Evolutionary conservation across 257 asterid species (phyloP).

Genomic region (Catharanthus roseus): DNA sequence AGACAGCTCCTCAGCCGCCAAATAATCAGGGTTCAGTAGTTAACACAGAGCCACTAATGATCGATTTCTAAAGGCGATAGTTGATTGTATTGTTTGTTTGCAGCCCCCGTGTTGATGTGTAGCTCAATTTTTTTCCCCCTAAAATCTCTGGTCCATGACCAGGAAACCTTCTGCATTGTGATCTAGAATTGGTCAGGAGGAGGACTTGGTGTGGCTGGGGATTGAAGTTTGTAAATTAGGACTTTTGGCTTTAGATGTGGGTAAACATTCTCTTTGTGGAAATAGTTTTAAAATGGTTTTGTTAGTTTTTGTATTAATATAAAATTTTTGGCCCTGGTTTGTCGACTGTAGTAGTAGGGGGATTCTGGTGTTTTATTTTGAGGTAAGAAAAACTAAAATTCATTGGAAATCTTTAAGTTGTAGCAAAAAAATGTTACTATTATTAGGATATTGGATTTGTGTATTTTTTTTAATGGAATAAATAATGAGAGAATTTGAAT

Average conservation of each 20-base stretch:
- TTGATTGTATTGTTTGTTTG: no score
- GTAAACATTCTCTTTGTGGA: not conserved
- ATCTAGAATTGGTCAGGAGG: not conserved
- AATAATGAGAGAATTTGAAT: no score
- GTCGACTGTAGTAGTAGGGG: no score
- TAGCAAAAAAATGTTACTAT: no score
- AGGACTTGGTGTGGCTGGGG: not conserved
- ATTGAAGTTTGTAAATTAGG: not conserved
- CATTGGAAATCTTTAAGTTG: no score
- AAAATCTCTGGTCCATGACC: not conserved
- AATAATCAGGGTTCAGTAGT: slow-evolving; percentile 35
- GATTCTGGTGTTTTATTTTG: not conserved
- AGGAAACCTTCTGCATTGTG: not conserved
- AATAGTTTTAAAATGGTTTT: not conserved
- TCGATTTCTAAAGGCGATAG: no score
- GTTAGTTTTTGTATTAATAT: not conserved
- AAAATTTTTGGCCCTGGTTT: not conserved
- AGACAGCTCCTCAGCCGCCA: slow-evolving; percentile 25
- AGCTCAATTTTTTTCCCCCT: no score
- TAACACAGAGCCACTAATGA: slow-evolving; percentile 55
- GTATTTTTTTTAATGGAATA: no score
- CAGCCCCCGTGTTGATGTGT: no score
- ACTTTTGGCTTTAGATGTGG: not conserved
- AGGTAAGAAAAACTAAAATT: no score
- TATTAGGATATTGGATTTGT: no score